phyloP scores from a whole-genome alignment of 257 asterid species.

The Ehretia macrophylla region DNA sequence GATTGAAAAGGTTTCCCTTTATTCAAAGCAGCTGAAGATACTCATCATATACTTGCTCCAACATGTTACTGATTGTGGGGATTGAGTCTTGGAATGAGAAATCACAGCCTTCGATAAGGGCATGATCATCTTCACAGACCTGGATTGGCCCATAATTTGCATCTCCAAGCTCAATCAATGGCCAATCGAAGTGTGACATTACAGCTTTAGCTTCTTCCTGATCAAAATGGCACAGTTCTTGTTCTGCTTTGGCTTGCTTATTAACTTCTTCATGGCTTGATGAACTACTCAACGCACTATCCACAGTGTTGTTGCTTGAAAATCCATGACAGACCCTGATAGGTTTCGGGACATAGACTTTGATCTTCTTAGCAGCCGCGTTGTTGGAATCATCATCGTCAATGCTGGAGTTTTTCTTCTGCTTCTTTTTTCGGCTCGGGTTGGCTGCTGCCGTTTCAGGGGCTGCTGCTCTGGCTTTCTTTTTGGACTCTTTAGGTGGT shows the following conservation, averaged over 20 bases:
- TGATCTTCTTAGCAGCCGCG: background rate
- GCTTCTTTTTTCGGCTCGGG: background rate
- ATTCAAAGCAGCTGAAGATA: conserved; percentile 44
- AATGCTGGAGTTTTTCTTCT: background rate
- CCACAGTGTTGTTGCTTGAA: conserved; percentile 35
- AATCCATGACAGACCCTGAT: conserved; percentile 32
- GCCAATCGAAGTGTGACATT: conserved; percentile 21
- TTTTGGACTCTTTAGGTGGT: conserved; percentile 5
- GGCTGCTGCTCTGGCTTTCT: background rate
- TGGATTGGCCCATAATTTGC: conserved; percentile 2
- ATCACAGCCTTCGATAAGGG: conserved; percentile 11
- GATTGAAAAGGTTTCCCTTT: no score
- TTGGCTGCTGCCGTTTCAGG: background rate
- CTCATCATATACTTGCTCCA: conserved; percentile 55
- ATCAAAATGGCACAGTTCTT: no score
- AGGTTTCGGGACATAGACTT: conserved; percentile 48
- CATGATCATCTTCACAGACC: conserved; percentile 13
- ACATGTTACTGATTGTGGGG: conserved; percentile 24
- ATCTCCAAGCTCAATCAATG: conserved; percentile 31
- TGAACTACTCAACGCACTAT: conserved; percentile 30
- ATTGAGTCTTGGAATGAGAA: conserved; percentile 5
- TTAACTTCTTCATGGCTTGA: conserved; percentile 21
- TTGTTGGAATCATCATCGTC: background rate
- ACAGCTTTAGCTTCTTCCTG: background rate
- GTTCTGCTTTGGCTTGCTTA: background rate